These are phyloP conservation scores for Lactarius psammicola DNA, from an alignment of 768 basidiomycete species.

Conservation along the genomic window DNA sequence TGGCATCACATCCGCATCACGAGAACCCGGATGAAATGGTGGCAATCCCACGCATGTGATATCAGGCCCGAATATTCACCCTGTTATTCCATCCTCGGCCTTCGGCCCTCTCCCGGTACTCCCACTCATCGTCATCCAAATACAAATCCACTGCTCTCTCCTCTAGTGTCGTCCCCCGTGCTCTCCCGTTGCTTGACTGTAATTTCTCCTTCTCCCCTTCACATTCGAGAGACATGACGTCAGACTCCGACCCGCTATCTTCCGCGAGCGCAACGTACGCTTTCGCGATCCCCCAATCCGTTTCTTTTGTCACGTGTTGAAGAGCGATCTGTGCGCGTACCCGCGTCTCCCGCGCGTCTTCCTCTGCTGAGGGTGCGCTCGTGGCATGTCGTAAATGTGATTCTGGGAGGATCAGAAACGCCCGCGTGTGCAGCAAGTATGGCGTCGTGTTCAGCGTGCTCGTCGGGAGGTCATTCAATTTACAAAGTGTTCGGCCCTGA, in stretches of 20 bases:
- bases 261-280: constrained; percentile 71
- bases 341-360: constrained; percentile 45
- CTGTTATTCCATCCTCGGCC: constrained; percentile 31
- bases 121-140: constrained; percentile 72
- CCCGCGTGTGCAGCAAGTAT: constrained; percentile 69
- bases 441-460: constrained; percentile 69
- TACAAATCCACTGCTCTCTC: constrained; percentile 56
- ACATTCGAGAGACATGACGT: constrained; percentile 18
- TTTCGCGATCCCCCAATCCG: constrained; percentile 62
- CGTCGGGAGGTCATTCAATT: constrained; percentile 61
- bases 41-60: neutral
- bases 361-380: constrained; percentile 36
- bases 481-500: constrained; percentile 60
- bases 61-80: constrained; percentile 29
- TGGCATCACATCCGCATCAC: neutral
- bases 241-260: constrained; percentile 31
- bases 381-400: constrained; percentile 32
- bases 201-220: constrained; percentile 31
- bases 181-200: constrained; percentile 22
- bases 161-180: constrained; percentile 37
- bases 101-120: constrained; percentile 40
- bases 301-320: constrained; percentile 66
- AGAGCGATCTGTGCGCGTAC: constrained; percentile 60
- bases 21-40: neutral
- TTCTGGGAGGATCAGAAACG: constrained; percentile 53